A percentile compares a stretch with the other conserved stretches of the same genome.
phyloP scores from a whole-genome alignment of 2,329 filamentous ascomycete species.

The Botryotinia calthae region DNA sequence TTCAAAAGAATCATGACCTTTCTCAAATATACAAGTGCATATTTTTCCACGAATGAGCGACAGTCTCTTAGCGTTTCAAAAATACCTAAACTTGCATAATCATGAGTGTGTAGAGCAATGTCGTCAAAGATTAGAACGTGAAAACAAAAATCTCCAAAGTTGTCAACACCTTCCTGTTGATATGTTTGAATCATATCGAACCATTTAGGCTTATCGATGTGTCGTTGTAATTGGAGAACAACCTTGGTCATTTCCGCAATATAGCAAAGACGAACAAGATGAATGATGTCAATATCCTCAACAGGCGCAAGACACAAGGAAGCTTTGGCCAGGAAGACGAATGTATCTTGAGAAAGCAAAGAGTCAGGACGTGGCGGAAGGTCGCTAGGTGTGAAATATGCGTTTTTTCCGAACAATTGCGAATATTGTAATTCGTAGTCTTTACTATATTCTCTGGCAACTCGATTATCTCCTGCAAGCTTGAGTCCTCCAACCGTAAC shows the following conservation, averaged over 20 bases:
- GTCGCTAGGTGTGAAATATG: conserved; percentile 15
- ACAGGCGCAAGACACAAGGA: conserved; percentile 67
- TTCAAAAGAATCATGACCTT: conserved; percentile 83
- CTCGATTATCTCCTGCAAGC: conserved; percentile 56
- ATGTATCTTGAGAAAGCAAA: conserved; percentile 67
- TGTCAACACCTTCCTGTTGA: conserved; percentile 11
- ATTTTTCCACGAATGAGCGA: conserved; percentile 68
- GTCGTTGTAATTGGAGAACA: conserved; percentile 57
- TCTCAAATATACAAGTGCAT: conserved; percentile 85
- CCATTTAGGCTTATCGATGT: conserved; percentile 52
- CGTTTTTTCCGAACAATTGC: conserved; percentile 59
- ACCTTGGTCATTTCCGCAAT: conserved; percentile 88
- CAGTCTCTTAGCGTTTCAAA: conserved; percentile 54
- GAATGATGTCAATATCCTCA: conserved; percentile 69
- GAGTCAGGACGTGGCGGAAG: conserved; percentile 41
- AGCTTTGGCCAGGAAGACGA: conserved; percentile 78
- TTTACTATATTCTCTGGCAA: conserved; percentile 63
- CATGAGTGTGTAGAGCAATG: conserved; percentile 38
- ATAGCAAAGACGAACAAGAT: conserved; percentile 83
- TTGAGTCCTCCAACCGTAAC: conserved; percentile 71
- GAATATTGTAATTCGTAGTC: conserved; percentile 71
- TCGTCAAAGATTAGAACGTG: conserved; percentile 22
- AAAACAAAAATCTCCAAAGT: conserved; percentile 33
- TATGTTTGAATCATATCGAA: conserved; percentile 36
- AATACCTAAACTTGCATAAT: conserved; percentile 54